phyloP scores from a whole-genome alignment of 2,329 filamentous ascomycete genomes.

The Colletotrichum navitas region DNA sequence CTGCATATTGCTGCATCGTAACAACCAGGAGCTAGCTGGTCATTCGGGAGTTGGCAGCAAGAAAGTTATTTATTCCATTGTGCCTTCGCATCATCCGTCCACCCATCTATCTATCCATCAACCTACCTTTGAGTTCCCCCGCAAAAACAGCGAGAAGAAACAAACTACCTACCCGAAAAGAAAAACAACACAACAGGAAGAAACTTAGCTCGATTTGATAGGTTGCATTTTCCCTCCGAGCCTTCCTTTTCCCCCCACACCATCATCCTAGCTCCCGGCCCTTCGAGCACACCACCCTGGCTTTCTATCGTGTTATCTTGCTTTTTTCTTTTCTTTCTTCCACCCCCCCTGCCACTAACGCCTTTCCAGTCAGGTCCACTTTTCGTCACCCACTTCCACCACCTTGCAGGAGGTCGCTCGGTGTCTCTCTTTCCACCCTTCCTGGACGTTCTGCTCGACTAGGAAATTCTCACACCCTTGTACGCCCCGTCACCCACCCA shows the following conservation, averaged over 20 bases:
- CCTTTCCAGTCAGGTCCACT: neutral
- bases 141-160: neutral
- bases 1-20: neutral
- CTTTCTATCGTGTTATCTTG: neutral
- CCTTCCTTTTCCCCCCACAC: neutral
- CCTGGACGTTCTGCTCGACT: neutral
- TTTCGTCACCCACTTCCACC: neutral
- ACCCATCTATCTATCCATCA: too few species aligned
- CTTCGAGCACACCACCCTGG: constrained; percentile 11
- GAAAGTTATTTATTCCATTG: neutral
- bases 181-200: neutral
- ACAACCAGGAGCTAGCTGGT: neutral
- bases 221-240: constrained; percentile 20
- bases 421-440: constrained; percentile 21
- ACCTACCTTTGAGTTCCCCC: neutral
- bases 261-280: constrained; percentile 38
- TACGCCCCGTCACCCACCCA: neutral
- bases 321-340: neutral
- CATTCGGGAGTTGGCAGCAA: neutral
- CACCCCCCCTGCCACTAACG: neutral
- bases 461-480: neutral
- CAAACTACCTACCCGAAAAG: neutral
- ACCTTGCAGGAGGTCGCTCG: constrained; percentile 24
- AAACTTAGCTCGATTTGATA: constrained; percentile 24
- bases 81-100: neutral